These are phyloP conservation scores for Psidium guajava DNA, from an alignment of 345 rosid genomes.

Conservation along the genomic window DNA sequence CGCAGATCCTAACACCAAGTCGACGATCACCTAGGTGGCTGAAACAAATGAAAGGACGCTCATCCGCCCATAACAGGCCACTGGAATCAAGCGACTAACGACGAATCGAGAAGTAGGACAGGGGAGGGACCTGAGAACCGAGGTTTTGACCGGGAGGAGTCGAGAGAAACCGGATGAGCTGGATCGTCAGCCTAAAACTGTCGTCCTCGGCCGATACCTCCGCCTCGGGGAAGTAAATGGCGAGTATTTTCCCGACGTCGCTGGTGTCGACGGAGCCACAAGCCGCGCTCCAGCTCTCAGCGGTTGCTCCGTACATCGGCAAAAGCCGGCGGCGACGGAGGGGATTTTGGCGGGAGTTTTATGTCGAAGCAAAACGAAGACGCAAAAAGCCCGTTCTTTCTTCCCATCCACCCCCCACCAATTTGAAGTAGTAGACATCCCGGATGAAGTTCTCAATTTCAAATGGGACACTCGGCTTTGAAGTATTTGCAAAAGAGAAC, in stretches of 20 bases:
- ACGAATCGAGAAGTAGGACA: background rate
- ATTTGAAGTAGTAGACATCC: background rate
- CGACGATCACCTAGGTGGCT: background rate
- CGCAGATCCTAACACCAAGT: background rate
- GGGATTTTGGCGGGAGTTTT: constrained; percentile 8
- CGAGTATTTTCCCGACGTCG: constrained; percentile 29
- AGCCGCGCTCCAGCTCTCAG: constrained; percentile 11
- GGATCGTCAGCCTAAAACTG: constrained; percentile 33
- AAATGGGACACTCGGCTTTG: background rate
- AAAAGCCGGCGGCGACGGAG: background rate
- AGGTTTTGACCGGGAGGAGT: constrained; percentile 31
- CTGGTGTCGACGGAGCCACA: constrained; percentile 13
- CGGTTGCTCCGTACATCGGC: constrained; percentile 17
- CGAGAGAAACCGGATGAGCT: constrained; percentile 65
- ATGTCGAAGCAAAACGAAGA: background rate
- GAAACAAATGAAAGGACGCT: background rate
- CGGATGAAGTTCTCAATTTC: background rate
- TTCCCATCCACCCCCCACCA: no score
- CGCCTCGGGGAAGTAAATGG: constrained; percentile 49
- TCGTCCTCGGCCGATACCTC: constrained; percentile 44
- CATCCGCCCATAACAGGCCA: background rate
- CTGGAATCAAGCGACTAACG: background rate
- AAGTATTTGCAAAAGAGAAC: background rate
- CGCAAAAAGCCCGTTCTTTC: background rate
- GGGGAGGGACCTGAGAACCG: constrained; percentile 47